phyloP scores from a whole-genome alignment of 1,284 basidiomycete species.

The Coriolopsis trogii region DNA sequence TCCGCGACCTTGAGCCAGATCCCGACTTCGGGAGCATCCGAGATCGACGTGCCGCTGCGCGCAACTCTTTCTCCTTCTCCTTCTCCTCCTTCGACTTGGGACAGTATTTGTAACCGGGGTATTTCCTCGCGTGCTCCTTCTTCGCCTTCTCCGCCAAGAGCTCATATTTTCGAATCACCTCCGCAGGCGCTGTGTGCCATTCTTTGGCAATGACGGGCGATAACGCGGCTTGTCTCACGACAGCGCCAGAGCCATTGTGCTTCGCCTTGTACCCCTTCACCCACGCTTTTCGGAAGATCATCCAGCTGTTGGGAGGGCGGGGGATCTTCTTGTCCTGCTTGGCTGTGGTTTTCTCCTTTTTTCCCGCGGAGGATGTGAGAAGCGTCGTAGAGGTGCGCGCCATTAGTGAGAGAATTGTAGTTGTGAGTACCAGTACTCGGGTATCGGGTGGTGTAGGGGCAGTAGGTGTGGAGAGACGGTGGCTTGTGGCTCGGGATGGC shows the following conservation, averaged over 20 bases:
- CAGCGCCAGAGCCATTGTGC: too few species aligned
- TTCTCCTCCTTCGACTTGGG: not conserved
- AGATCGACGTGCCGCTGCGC: too few species aligned
- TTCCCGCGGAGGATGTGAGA: too few species aligned
- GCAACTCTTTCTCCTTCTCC: not conserved
- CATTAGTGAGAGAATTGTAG: too few species aligned
- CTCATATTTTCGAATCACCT: not conserved
- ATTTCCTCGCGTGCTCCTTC: not conserved
- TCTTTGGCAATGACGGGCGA: not conserved
- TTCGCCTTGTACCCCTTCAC: not conserved
- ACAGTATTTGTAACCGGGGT: slow-evolving; percentile 1
- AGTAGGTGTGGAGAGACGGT: too few species aligned
- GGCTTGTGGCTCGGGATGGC: too few species aligned
- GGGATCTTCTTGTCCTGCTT: not conserved
- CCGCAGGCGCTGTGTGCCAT: not conserved
- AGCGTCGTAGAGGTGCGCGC: not conserved
- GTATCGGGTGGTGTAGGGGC: too few species aligned
- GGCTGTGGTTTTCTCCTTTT: not conserved
- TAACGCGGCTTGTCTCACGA: not conserved
- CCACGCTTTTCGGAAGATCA: slow-evolving; percentile 1
- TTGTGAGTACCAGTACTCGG: too few species aligned
- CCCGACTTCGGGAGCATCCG: too few species aligned
- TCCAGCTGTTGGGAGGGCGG: slow-evolving; percentile 1
- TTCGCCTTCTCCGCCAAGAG: not conserved
- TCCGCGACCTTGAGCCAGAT: too few species aligned